Evolutionary conservation across 371 early-diverging fungal species (phyloP).

Genomic region (Funneliformis caledonium): DNA sequence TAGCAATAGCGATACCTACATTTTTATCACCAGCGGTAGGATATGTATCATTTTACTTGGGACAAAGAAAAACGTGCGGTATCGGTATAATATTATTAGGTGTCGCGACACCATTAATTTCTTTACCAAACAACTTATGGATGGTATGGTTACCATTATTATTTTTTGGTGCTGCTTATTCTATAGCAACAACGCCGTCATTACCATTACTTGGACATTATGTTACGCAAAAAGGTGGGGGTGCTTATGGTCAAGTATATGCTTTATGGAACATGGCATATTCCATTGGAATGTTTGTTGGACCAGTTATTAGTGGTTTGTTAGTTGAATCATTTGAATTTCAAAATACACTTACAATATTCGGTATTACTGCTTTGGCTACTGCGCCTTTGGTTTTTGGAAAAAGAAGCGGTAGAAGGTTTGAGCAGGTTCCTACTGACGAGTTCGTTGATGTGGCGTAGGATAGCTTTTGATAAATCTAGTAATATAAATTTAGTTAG

Average conservation of each 20-base stretch:
- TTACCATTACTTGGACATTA: slow-evolving; percentile 27
- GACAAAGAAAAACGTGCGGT: slow-evolving; percentile 57
- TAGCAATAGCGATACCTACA: slow-evolving; percentile 68
- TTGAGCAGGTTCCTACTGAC: too few relatives aligned
- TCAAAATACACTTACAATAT: not conserved
- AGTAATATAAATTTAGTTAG: too few relatives aligned
- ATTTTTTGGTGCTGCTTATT: slow-evolving; percentile 15
- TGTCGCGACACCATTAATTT: slow-evolving; percentile 54
- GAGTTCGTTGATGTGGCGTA: too few relatives aligned
- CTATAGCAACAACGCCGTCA: slow-evolving; percentile 29
- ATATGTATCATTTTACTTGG: slow-evolving; percentile 59
- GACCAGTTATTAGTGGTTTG: slow-evolving; percentile 61
- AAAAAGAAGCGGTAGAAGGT: not conserved
- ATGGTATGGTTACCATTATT: slow-evolving; percentile 41
- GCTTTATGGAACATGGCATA: slow-evolving; percentile 62
- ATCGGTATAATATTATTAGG: slow-evolving; percentile 62
- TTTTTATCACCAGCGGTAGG: slow-evolving; percentile 66
- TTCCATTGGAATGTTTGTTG: slow-evolving; percentile 55
- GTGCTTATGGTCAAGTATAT: slow-evolving; percentile 61
- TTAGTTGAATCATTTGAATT: slow-evolving; percentile 46
- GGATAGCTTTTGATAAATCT: too few relatives aligned
- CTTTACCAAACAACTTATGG: slow-evolving; percentile 52
- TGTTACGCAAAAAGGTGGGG: slow-evolving; percentile 46
- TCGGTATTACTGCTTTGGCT: not conserved
- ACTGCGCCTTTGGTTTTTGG: not conserved